These are phyloP conservation scores for Sclerotinia subarctica DNA, from an alignment of 2,329 filamentous ascomycete genomes.

Conservation along the genomic window DNA sequence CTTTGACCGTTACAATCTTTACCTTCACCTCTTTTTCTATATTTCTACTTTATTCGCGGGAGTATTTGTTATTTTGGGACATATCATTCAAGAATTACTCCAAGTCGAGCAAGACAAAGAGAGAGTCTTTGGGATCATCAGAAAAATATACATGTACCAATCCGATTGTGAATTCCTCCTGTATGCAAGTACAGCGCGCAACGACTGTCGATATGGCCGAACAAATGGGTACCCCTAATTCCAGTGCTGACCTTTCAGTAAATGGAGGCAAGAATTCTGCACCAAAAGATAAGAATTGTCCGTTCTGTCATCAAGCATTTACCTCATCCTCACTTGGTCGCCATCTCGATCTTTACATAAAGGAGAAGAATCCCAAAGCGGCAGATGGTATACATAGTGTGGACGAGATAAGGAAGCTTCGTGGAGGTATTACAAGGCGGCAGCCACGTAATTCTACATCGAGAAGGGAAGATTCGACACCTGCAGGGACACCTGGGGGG, in stretches of 20 bases:
- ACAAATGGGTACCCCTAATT: constrained; percentile 38
- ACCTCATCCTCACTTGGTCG: constrained; percentile 91
- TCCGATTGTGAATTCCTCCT: background rate
- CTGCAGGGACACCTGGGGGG: constrained; percentile 49
- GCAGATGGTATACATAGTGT: constrained; percentile 87
- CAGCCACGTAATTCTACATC: constrained; percentile 66
- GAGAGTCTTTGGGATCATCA: background rate
- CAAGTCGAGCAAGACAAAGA: constrained; percentile 5
- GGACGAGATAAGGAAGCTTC: constrained; percentile 78
- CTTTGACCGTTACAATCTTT: constrained; percentile 5
- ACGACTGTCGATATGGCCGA: constrained; percentile 34
- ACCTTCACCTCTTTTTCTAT: background rate
- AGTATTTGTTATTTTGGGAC: constrained; percentile 11
- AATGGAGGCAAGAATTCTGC: constrained; percentile 34
- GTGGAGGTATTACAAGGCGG: constrained; percentile 80
- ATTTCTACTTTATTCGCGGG: constrained; percentile 13
- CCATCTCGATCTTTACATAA: constrained; percentile 91
- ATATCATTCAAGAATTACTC: constrained; percentile 13
- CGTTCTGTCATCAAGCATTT: constrained; percentile 84
- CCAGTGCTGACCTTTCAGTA: constrained; percentile 37
- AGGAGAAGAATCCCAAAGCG: constrained; percentile 85
- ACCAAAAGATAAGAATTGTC: constrained; percentile 80
- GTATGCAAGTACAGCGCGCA: constrained; percentile 10
- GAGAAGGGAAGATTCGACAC: constrained; percentile 57
- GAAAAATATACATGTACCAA: background rate